Percentiles rank a stretch among this genome's conserved stretches.
phyloP scores from a whole-genome alignment of 192 early-diverging fungal genomes.

The Rhizophagus prolifer region DNA sequence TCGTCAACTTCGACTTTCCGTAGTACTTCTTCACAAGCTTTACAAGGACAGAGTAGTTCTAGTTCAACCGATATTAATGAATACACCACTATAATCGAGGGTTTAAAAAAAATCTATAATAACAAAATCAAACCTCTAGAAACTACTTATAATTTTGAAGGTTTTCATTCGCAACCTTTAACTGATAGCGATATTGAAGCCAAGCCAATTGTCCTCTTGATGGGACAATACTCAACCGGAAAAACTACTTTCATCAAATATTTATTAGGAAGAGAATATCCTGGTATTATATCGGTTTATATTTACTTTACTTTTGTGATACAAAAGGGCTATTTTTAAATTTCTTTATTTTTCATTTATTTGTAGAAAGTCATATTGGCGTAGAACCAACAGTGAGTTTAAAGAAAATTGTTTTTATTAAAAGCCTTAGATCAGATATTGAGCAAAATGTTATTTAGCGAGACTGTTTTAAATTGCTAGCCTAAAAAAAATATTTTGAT shows the following conservation, averaged over 20 bases:
- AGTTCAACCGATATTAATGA: conserved; percentile 34
- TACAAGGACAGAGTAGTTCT: background rate
- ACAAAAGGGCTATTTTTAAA: background rate
- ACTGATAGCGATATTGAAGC: conserved; percentile 81
- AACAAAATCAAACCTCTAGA: conserved; percentile 75
- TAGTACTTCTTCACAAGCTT: background rate
- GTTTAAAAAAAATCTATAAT: conserved; percentile 66
- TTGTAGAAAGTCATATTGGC: conserved; percentile 70
- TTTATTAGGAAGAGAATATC: conserved; percentile 75
- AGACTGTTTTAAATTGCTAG: background rate
- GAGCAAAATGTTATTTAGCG: no score
- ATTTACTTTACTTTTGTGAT: background rate
- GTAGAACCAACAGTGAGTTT: conserved; percentile 73
- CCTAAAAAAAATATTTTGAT: background rate
- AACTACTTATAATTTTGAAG: conserved; percentile 74
- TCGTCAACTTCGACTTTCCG: background rate
- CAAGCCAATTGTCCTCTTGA: conserved; percentile 82
- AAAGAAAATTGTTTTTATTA: background rate
- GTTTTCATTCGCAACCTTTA: conserved; percentile 77
- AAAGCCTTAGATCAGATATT: no score
- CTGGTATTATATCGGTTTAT: conserved; percentile 29
- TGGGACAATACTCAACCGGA: conserved; percentile 88
- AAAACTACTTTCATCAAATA: conserved; percentile 85
- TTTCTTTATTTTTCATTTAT: background rate
- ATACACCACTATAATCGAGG: conserved; percentile 59